Evolutionary conservation across 2,329 filamentous ascomycete species (phyloP), one percentile per base, ranked within the genome.

Genomic region (Apiospora aurea): DNA sequence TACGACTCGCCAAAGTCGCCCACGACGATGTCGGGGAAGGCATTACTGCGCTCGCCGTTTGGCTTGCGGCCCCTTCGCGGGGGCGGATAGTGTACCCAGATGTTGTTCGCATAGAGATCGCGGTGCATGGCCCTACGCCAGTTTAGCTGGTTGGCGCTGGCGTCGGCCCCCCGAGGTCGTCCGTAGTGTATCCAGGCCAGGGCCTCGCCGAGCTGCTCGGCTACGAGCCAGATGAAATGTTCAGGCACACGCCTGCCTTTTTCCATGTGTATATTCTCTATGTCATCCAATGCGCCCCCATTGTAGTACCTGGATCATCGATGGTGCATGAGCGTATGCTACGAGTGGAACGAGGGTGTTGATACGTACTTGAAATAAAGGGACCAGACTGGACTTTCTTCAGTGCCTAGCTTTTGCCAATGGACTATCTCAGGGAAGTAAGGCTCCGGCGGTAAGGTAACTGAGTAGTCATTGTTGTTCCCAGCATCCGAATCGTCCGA

Each of bases 1-100:
- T 61, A 38, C 29, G 53, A 10, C 16, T 61, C 16, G 53, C 53
- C 53, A 38, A 61, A 61, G 53, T 61, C 53, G 53, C 53, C 53
- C 7, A 16, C 8, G 29, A 38, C 11, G 29, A 61, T 61, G 53
- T 61, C 29, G 53, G 53, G 53, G 29, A 61, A 61, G 7, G 53
- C 53, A 29, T 61, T 61, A 29, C 7, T 18, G 29, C 53, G 53
- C 18, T 61, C 53, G 53, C 53, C 53, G 13, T 29, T 29, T 11
- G 24, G 18, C 53, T 21, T 21, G 29, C 29, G 29, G 14, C 53
- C 53, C 29, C 4, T 61, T 13, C 3, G 16, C 18, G 29, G 18
- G 11, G 16, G 29, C 8, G 53, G 53, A 29, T 61, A 61, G 29
- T 61, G 29, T 16, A 61, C 18, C 16, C 16, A 61, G 16, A 61